These are phyloP conservation scores for Inga oerstediana DNA, from an alignment of 306 rosid genomes.

Conservation along the genomic window DNA sequence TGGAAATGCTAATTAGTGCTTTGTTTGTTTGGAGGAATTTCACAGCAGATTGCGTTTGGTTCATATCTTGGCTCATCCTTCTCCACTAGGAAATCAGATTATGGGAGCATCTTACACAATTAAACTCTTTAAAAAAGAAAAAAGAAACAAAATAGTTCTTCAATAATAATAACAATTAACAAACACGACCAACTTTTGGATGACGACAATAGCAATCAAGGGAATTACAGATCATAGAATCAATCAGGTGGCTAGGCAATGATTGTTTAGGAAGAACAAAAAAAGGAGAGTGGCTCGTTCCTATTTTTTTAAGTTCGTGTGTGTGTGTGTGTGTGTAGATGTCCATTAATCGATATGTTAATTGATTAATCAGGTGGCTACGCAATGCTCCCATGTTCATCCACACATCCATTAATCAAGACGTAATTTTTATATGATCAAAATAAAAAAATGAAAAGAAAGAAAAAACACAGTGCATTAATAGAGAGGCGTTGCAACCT, in stretches of 20 bases:
- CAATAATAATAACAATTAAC: not conserved
- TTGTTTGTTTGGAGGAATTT: no score
- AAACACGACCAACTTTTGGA: not conserved
- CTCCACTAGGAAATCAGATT: not conserved
- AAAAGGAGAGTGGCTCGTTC: not conserved
- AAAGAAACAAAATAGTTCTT: not conserved
- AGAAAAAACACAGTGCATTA: no score
- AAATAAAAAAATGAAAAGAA: no score
- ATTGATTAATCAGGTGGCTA: not conserved
- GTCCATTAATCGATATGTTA: not conserved
- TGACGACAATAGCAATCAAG: constrained; percentile 5
- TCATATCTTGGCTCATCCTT: not conserved
- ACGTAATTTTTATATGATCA: no score
- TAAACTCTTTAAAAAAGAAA: not conserved
- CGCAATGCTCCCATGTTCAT: not conserved
- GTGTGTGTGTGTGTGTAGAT: not conserved
- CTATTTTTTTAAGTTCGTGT: not conserved
- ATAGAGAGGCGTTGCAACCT: no score
- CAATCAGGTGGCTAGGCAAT: constrained; percentile 22
- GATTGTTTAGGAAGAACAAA: constrained; percentile 6
- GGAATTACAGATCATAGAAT: constrained; percentile 29
- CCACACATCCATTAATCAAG: no score
- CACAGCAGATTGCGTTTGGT: no score
- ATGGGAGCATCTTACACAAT: not conserved
- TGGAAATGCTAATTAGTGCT: not conserved